Percentiles rank a stretch among this genome's conserved stretches.
Conservation (phyloP, 2,329 filamentous ascomycete species). For the Elsinoe arachidis region DNA sequence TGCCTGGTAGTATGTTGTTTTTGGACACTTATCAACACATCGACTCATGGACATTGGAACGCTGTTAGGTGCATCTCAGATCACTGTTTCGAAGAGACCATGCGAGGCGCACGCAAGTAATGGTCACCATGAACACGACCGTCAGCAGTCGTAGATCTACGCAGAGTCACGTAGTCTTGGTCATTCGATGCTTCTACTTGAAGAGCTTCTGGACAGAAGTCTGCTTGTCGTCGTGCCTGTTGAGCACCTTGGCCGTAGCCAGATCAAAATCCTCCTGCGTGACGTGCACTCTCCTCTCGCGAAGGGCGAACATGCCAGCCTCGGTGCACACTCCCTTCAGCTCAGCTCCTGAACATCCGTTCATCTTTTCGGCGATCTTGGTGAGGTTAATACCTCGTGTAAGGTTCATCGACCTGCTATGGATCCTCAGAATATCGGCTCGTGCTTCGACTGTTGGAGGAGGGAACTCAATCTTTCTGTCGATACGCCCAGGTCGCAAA, state of each 20-base stretch:
- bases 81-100: too few species aligned
- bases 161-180: not conserved
- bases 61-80: too few species aligned
- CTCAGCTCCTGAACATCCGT: constrained; percentile 94
- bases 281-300: constrained; percentile 92
- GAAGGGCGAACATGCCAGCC: constrained; percentile 94
- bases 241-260: constrained; percentile 96
- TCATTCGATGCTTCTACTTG: constrained; percentile 45
- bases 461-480: constrained; percentile 97
- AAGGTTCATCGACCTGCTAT: constrained; percentile 96
- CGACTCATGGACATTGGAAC: too few species aligned
- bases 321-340: constrained; percentile 98
- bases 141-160: not conserved
- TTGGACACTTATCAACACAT: too few species aligned
- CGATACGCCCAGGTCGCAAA: constrained; percentile 81
- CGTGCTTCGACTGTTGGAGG: constrained; percentile 95
- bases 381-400: constrained; percentile 94
- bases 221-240: constrained; percentile 99
- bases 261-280: constrained; percentile 99
- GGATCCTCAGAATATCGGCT: constrained; percentile 94
- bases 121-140: too few species aligned
- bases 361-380: constrained; percentile 99
- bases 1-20: too few species aligned
- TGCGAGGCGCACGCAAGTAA: too few species aligned
- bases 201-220: constrained; percentile 81